phyloP scores from a whole-genome alignment of 306 rosid species.

The Cucumis melo region DNA sequence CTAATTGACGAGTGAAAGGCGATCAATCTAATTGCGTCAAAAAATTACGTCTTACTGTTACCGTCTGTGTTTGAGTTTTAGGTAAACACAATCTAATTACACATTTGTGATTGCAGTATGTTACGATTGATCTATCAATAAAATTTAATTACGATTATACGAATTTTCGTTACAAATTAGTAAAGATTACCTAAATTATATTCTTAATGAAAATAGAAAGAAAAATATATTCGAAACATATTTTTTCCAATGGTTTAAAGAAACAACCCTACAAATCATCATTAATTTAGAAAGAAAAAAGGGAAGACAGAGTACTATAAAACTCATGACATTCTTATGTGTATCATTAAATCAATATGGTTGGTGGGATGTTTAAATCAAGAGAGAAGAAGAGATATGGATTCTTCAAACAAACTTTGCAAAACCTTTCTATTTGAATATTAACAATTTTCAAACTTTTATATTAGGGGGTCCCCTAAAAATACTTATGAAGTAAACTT shows the following conservation, averaged over 20 bases:
- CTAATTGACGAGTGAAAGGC: too few species aligned
- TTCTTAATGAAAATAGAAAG: neutral
- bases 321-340: neutral
- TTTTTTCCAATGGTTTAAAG: too few species aligned
- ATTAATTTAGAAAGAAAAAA: neutral
- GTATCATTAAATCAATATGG: neutral
- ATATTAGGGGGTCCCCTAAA: neutral
- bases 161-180: too few species aligned
- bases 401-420: neutral
- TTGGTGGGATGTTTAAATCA: neutral
- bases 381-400: neutral
- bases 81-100: too few species aligned
- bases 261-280: neutral
- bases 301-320: too few species aligned
- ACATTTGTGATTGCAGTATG: too few species aligned
- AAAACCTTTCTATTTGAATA: neutral
- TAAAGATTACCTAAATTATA: neutral
- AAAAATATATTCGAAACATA: too few species aligned
- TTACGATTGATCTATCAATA: too few species aligned
- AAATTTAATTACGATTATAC: too few species aligned
- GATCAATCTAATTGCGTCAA: too few species aligned
- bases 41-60: too few species aligned
- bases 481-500: neutral
- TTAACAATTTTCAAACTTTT: neutral
- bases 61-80: too few species aligned